phyloP scores from a whole-genome alignment of 2,329 filamentous ascomycete genomes.

The Herpotrichia juniperi region DNA sequence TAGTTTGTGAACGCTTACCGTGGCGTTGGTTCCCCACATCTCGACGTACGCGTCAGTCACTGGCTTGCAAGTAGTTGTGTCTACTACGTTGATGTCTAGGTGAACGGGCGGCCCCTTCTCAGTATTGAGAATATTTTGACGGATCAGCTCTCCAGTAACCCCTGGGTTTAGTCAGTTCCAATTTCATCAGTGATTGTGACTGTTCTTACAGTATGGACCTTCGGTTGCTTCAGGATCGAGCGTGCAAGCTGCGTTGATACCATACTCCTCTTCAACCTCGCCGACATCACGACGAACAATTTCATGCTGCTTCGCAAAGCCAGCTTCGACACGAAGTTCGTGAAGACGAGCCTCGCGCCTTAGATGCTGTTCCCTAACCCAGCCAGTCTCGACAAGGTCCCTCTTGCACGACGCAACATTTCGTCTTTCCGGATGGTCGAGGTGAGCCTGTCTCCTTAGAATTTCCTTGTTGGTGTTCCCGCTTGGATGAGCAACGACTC shows the following conservation, averaged over 20 bases:
- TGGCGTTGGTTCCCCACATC: slow-evolving; percentile 52
- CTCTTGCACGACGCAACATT: slow-evolving; percentile 42
- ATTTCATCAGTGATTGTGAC: neutral
- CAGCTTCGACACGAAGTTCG: slow-evolving; percentile 45
- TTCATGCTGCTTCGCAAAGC: slow-evolving; percentile 38
- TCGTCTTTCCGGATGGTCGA: slow-evolving; percentile 46
- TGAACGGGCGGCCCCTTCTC: slow-evolving; percentile 57
- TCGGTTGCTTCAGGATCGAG: slow-evolving; percentile 41
- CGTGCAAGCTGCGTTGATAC: slow-evolving; percentile 35
- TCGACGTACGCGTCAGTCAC: slow-evolving; percentile 58
- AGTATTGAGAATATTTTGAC: slow-evolving; percentile 55
- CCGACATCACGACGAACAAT: slow-evolving; percentile 33
- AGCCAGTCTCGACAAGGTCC: slow-evolving; percentile 37
- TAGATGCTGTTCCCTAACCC: slow-evolving; percentile 42
- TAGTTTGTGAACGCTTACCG: slow-evolving; percentile 23
- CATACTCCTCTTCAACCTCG: slow-evolving; percentile 34
- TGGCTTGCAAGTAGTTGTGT: slow-evolving; percentile 59
- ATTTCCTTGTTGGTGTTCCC: slow-evolving; percentile 44
- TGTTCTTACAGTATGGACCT: slow-evolving; percentile 40
- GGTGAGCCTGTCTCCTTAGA: slow-evolving; percentile 35
- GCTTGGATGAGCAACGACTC: slow-evolving; percentile 46
- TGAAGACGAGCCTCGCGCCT: slow-evolving; percentile 46
- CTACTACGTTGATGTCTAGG: slow-evolving; percentile 61
- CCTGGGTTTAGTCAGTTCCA: slow-evolving; percentile 17
- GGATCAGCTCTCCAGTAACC: slow-evolving; percentile 59